Conservation (phyloP, 2,329 filamentous ascomycete genomes). For the Fusarium euwallaceae region DNA sequence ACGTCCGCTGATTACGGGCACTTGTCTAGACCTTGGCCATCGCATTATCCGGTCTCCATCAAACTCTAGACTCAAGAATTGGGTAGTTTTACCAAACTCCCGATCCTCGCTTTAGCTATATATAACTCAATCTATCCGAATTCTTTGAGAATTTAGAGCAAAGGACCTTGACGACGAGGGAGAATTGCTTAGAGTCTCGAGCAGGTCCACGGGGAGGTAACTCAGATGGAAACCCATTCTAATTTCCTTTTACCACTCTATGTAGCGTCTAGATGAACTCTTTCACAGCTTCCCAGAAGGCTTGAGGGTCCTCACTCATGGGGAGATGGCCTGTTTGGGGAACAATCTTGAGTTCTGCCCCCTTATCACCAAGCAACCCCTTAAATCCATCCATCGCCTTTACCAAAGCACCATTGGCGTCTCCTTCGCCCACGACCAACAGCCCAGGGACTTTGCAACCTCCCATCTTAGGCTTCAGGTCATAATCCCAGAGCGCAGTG, state of each 20-base stretch:
- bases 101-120: neutral
- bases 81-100: too few relatives aligned
- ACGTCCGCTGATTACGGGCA: neutral
- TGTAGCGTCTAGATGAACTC: constrained; percentile 62
- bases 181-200: neutral
- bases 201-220: neutral
- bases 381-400: constrained; percentile 85
- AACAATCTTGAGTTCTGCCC: constrained; percentile 73
- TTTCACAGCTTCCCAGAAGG: constrained; percentile 74
- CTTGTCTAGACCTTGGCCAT: too few relatives aligned
- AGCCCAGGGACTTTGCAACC: constrained; percentile 69
- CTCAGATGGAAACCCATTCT: neutral
- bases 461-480: constrained; percentile 70
- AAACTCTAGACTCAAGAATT: neutral
- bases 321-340: constrained; percentile 83
- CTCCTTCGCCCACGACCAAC: constrained; percentile 79
- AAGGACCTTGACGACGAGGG: neutral
- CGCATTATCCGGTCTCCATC: neutral
- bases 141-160: neutral
- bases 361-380: constrained; percentile 65
- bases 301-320: constrained; percentile 81
- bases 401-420: constrained; percentile 78
- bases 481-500: constrained; percentile 79
- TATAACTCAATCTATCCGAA: neutral
- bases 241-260: neutral